Percentiles rank a stretch among this genome's conserved stretches.
Evolutionary conservation across 106 monocot species (phyloP).

Genomic region (Dendrobium chrysotoxum): DNA sequence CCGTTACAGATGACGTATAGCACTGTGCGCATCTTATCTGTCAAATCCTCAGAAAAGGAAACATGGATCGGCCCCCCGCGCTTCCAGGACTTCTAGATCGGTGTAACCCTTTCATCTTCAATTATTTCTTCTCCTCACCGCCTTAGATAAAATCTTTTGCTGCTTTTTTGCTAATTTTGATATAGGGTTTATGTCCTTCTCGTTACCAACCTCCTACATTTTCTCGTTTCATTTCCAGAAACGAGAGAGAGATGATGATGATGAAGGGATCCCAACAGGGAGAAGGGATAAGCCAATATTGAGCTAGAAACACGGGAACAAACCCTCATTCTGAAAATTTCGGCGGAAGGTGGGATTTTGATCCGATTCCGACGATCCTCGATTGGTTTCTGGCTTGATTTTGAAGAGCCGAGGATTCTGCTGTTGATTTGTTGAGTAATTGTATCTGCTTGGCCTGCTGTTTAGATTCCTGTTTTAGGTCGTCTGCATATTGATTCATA

Average conservation of each 20-base stretch:
- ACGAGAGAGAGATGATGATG: not conserved
- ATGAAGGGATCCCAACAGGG: not conserved
- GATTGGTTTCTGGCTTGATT: not conserved
- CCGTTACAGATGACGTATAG: not conserved
- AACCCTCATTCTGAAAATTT: not conserved
- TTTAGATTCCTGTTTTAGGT: not conserved
- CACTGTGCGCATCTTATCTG: not conserved
- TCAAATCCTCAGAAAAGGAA: not conserved
- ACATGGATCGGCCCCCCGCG: not conserved
- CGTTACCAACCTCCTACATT: not conserved
- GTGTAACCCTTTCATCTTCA: not conserved
- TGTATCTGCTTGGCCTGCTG: not conserved
- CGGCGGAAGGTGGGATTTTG: not conserved
- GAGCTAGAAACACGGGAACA: not conserved
- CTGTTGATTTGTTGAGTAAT: not conserved
- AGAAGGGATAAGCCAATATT: not conserved
- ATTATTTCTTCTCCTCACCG: not conserved
- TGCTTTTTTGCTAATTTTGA: conserved; percentile 1
- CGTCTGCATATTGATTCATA: not conserved
- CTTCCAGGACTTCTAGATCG: not conserved
- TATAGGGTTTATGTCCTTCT: not conserved
- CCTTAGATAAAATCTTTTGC: not conserved
- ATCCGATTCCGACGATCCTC: conserved; percentile 2
- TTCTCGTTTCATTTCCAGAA: conserved; percentile 2
- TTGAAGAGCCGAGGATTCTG: not conserved